Conservation (phyloP, 192 early-diverging fungal genomes). For the Backusella sp. region DNA sequence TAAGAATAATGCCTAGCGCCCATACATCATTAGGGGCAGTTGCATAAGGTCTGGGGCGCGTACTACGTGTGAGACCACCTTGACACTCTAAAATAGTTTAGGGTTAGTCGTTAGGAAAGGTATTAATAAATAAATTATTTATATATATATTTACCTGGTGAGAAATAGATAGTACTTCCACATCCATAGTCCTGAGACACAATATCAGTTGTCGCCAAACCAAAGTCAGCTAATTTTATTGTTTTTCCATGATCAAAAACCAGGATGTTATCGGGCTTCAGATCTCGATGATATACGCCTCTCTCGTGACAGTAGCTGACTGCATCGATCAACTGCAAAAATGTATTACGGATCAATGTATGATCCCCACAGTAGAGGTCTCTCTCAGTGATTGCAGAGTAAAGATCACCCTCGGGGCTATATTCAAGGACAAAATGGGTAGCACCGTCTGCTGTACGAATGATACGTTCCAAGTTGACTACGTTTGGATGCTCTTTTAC, state of each 20-base stretch:
- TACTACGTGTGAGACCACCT: slow-evolving; percentile 38
- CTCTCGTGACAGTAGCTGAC: slow-evolving; percentile 71
- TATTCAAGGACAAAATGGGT: slow-evolving; percentile 73
- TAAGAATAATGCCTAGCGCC: slow-evolving; percentile 85
- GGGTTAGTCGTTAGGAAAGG: background rate
- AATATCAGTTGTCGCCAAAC: slow-evolving; percentile 78
- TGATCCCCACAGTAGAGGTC: slow-evolving; percentile 75
- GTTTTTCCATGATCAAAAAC: slow-evolving; percentile 46
- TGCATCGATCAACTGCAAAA: slow-evolving; percentile 84
- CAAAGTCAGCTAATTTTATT: slow-evolving; percentile 91
- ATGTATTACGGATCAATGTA: slow-evolving; percentile 72
- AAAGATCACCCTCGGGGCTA: slow-evolving; percentile 91
- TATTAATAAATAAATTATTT: background rate
- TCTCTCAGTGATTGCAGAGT: slow-evolving; percentile 85
- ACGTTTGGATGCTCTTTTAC: slow-evolving; percentile 70
- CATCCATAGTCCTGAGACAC: slow-evolving; percentile 86
- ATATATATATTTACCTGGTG: slow-evolving; percentile 37
- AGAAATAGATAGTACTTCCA: slow-evolving; percentile 67
- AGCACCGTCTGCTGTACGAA: slow-evolving; percentile 57
- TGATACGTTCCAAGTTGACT: slow-evolving; percentile 58
- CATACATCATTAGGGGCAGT: slow-evolving; percentile 79
- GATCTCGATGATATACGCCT: slow-evolving; percentile 89
- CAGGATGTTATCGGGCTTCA: slow-evolving; percentile 84
- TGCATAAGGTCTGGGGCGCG: slow-evolving; percentile 35
- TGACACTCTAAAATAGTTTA: slow-evolving; percentile 54